These are phyloP conservation scores for Spergularia marina DNA, from an alignment of 148 eudicot genomes.

Conservation along the genomic window DNA sequence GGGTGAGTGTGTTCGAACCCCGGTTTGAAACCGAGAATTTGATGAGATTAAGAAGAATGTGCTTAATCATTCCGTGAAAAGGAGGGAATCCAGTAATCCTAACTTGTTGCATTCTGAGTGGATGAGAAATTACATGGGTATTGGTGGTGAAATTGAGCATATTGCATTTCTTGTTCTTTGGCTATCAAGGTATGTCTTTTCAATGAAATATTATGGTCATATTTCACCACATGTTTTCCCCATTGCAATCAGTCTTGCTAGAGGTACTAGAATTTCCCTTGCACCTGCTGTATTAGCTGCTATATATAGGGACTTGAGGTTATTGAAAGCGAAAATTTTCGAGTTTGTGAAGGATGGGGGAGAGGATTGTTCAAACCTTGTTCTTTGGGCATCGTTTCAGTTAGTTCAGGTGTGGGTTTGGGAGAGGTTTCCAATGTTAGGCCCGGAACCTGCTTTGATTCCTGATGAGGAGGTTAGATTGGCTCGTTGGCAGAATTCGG, in stretches of 20 bases:
- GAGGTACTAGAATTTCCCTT: constrained; percentile 20
- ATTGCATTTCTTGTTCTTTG: constrained; percentile 33
- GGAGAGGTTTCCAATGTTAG: constrained; percentile 36
- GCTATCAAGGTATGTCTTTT: constrained; percentile 32
- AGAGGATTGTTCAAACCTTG: not conserved
- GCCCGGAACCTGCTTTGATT: constrained; percentile 15
- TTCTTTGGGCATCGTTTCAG: constrained; percentile 19
- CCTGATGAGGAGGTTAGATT: constrained; percentile 9
- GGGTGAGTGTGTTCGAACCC: constrained; percentile 1
- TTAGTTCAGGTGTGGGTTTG: constrained; percentile 47
- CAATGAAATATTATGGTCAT: not conserved
- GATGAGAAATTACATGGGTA: constrained; percentile 25
- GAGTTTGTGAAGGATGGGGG: not conserved
- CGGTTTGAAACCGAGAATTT: not conserved
- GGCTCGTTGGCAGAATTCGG: constrained; percentile 28
- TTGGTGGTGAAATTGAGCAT: constrained; percentile 27
- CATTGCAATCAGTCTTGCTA: constrained; percentile 28
- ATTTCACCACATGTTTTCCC: constrained; percentile 20
- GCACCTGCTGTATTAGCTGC: constrained; percentile 35
- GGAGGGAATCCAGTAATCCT: too few species aligned
- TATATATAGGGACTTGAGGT: constrained; percentile 30
- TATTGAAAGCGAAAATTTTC: too few species aligned
- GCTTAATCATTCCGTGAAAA: not conserved
- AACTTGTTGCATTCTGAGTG: constrained; percentile 3
- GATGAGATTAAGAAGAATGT: not conserved